Evolutionary conservation across 768 basidiomycete species (phyloP), one percentile per base, ranked within the genome.

Genomic region (Auriscalpium microsporum): DNA sequence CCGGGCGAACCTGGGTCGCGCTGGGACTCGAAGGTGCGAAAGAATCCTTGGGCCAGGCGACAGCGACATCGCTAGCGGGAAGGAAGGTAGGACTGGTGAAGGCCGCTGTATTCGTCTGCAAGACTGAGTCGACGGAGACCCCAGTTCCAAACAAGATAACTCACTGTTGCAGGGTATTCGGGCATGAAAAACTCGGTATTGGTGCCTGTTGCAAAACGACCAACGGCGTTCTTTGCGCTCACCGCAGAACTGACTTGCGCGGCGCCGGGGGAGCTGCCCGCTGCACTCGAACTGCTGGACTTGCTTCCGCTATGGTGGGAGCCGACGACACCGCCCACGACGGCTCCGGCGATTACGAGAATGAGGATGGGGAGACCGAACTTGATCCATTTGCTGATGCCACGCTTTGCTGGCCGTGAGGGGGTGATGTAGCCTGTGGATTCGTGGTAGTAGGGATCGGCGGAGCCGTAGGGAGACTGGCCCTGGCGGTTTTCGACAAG

Each of bases 101-200:
- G 9, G 78, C 81, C 34, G 85, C 87, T 10, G 81, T 71, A 64
- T 90, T 86, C 44, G 89, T 92, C 87, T 92, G 61, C 19, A 3
- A 56, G 35, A 21, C 19, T 33, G 21, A n/a, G 14, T 7, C 16
- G 10, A 42, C 16, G 45, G 28, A 11, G 53, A 34, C n/a, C 37
- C 52, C 16, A 28, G 45, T 36, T 21, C 2, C 8, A 33, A 45
- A 23, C 17, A 38, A 53, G 53, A 45, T 34, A 55, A 80, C 90
- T 73, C 58, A 94, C 94, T 6, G 90, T 90, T 17, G 90, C 85
- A 7, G 93, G 90, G 67, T 94, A 95, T 28, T 94, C 65, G 0
- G 94, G 94, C 54, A 91, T 75, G 73, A 86, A 78, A 67, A 82
- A 95, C 49, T 81, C 76, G 63, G 82, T 81, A 65, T 94, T 78